phyloP scores from a whole-genome alignment of 169 alveolate genomes.

The Eimeria falciformis region DNA sequence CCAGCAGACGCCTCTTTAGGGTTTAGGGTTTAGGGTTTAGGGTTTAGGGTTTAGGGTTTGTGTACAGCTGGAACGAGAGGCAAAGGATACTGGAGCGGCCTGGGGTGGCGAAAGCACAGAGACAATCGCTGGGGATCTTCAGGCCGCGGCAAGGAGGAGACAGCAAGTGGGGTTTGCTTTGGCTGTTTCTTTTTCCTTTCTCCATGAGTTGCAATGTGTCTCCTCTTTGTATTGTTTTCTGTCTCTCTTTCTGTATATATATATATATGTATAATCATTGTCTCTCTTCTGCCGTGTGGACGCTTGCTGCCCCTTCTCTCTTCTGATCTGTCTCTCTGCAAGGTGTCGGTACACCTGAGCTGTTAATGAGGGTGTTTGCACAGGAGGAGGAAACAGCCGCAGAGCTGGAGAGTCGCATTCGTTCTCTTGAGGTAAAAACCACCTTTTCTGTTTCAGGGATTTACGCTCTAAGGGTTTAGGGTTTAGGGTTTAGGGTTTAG shows the following conservation, averaged over 20 bases:
- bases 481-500: constrained; percentile 16
- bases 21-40: no score
- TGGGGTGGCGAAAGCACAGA: no score
- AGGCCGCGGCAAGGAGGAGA: not conserved
- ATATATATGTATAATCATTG: not conserved
- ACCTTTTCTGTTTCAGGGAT: no score
- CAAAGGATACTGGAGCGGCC: no score
- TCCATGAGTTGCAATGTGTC: not conserved
- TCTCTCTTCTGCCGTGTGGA: not conserved
- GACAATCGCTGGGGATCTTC: no score
- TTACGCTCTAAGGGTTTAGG: not conserved
- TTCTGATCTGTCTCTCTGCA: no score
- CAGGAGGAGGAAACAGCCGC: not conserved
- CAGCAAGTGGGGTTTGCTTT: not conserved
- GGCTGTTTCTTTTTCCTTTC: no score
- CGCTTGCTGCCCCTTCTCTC: not conserved
- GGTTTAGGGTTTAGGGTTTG: no score
- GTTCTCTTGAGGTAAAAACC: not conserved
- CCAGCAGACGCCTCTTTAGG: not conserved
- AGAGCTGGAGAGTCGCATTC: not conserved
- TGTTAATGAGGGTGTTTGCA: not conserved
- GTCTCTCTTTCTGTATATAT: not conserved
- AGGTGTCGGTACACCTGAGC: no score
- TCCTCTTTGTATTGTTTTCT: not conserved
- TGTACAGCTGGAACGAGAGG: no score